Evolutionary conservation across 352 stramenopile species (phyloP), one percentile per base, ranked within the genome.

Genomic region (Phytophthora pistaciae): DNA sequence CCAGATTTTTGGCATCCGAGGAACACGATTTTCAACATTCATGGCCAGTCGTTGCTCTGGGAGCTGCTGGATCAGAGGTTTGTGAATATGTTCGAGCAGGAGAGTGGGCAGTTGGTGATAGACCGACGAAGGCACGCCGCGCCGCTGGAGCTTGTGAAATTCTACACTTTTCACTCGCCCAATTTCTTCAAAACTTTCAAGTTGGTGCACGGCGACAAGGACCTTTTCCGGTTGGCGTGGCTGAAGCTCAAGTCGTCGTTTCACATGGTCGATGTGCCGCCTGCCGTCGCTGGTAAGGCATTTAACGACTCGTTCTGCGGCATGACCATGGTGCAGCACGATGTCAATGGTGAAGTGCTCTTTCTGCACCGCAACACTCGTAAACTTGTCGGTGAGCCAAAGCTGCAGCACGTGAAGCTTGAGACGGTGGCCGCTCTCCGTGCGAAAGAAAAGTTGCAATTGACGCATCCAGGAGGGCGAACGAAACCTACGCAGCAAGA

Each of bases 31-130:
- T 91, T 91, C 44, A 89, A 91, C 62, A 71, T 91, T 33, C 77
- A 90, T 38, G 72, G 69, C 7, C 52, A 80, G 21, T 88, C 79
- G 40, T 60, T 90, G 33, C 49, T 92, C 40, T 92, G 84, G 84
- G 70, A 88, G 46, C 56, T 89, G 18, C 66, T 92, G 3, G 82
- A 75, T 20, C 27, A 83, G 27, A 53, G 56, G 0, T 85, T 80
- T 55, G 77, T 87, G 8, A 70, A 88, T 72, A 90, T 89, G 83
- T 91, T 91, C 48, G 83, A 92, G 60, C 84, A 92, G 72, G 85
- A 92, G 50, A 91, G 82, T 36, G 85, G 83, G 0, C 85, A 92
- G 50, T 20, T 92, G 11, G 58, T 90, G 9, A 79, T 92, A 21
- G 70, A 91, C 46, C 73, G 78, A 40, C 46, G 44, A 44, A 79